phyloP scores from a whole-genome alignment of 495 filamentous ascomycete species.

The Terfezia boudieri region DNA sequence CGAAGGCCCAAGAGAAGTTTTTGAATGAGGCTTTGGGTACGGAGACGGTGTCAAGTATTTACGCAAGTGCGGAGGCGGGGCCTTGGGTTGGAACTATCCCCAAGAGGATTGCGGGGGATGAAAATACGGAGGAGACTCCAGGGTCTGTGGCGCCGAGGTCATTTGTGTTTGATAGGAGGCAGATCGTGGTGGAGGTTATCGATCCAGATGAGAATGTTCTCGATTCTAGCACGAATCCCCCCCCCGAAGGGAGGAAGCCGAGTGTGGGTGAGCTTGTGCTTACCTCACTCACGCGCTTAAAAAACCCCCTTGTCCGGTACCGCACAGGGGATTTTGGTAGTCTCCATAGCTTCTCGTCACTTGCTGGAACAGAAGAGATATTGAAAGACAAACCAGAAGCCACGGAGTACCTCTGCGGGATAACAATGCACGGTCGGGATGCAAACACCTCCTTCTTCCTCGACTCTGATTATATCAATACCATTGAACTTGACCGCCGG shows the following conservation, averaged over 20 bases:
- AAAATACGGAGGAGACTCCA: too few species aligned
- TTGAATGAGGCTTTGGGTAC: constrained; percentile 3
- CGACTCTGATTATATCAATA: constrained; percentile 19
- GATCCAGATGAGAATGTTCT: background rate
- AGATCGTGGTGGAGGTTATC: constrained; percentile 13
- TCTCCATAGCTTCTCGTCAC: constrained; percentile 14
- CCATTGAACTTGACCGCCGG: constrained; percentile 2
- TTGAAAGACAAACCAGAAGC: constrained; percentile 1
- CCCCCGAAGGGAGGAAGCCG: too few species aligned
- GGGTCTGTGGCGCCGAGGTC: constrained; percentile 2
- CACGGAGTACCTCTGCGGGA: constrained; percentile 5
- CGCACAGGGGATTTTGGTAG: constrained; percentile 22
- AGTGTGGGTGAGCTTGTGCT: constrained; percentile 17
- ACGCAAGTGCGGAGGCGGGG: constrained; percentile 1
- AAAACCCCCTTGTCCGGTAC: constrained; percentile 24
- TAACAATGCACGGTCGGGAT: constrained; percentile 21
- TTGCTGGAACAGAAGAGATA: background rate
- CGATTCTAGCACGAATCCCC: too few species aligned
- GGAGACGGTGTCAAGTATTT: constrained; percentile 2
- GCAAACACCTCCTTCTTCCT: constrained; percentile 21
- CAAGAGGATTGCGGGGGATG: too few species aligned
- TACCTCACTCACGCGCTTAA: constrained; percentile 21
- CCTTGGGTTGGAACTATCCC: too few species aligned
- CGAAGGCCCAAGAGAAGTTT: constrained; percentile 4
- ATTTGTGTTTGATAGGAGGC: constrained; percentile 20